These are phyloP conservation scores for Scleroderma citrinum DNA, from an alignment of 768 basidiomycete species.

Conservation along the genomic window DNA sequence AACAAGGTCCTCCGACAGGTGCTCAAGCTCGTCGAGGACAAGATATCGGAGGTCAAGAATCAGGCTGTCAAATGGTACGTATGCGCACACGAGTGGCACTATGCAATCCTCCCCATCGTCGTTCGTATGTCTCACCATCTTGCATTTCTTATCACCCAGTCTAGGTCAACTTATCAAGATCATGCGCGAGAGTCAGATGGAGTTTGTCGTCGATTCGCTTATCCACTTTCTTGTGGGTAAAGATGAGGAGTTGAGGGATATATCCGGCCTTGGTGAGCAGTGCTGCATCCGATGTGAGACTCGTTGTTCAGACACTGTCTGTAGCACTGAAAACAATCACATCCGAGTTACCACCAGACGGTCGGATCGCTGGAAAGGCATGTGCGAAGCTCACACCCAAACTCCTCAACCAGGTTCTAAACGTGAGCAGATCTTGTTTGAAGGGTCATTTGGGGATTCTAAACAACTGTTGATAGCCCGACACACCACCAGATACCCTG, in stretches of 20 bases:
- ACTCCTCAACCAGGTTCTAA: slow-evolving; percentile 71
- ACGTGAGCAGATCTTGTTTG: slow-evolving; percentile 39
- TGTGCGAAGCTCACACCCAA: slow-evolving; percentile 83
- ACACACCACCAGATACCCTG: slow-evolving; percentile 73
- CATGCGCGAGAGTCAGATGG: slow-evolving; percentile 76
- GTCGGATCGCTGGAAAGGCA: slow-evolving; percentile 70
- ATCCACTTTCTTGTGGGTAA: slow-evolving; percentile 80
- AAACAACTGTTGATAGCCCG: slow-evolving; percentile 35
- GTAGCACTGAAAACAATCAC: slow-evolving; percentile 93
- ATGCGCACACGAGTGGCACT: no score
- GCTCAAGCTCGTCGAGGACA: slow-evolving; percentile 82
- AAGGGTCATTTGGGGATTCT: background rate
- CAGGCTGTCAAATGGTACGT: slow-evolving; percentile 90
- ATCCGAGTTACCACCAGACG: slow-evolving; percentile 78
- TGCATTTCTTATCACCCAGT: slow-evolving; percentile 45
- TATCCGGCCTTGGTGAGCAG: slow-evolving; percentile 77
- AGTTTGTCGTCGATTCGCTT: slow-evolving; percentile 82
- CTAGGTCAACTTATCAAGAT: slow-evolving; percentile 89
- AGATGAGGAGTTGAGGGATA: slow-evolving; percentile 92
- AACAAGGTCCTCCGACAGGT: slow-evolving; percentile 81
- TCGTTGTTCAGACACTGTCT: slow-evolving; percentile 6
- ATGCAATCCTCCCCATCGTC: background rate
- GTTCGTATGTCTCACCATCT: background rate
- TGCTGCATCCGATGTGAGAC: background rate
- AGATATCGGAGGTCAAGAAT: slow-evolving; percentile 97